Conservation (phyloP, 371 early-diverging fungal species). For the Sporodiniella umbellata region DNA sequence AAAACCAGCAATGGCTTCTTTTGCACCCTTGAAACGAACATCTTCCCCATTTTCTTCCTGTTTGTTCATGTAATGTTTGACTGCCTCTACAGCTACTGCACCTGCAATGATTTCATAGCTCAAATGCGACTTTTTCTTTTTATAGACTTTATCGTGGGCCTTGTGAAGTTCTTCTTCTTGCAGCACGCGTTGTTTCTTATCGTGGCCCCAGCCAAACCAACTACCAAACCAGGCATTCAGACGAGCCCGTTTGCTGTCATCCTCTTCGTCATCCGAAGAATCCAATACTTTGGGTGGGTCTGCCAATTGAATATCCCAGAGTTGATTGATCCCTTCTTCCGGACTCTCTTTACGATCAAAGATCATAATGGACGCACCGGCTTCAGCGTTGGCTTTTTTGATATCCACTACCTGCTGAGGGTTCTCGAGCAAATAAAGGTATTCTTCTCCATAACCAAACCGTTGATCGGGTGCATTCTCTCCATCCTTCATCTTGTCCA, state of each 20-base stretch:
- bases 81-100: conserved; percentile 61
- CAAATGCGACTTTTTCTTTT: conserved; percentile 36
- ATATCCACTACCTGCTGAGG: conserved; percentile 35
- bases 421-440: conserved; percentile 26
- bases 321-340: conserved; percentile 34
- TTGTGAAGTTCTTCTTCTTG: conserved; percentile 31
- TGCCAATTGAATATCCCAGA: conserved; percentile 34
- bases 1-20: conserved; percentile 49
- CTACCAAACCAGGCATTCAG: conserved; percentile 42
- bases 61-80: conserved; percentile 42
- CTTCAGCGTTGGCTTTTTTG: conserved; percentile 19
- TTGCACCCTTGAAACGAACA: conserved; percentile 39
- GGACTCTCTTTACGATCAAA: conserved; percentile 24
- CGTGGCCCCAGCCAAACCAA: conserved; percentile 39
- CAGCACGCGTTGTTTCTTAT: conserved; percentile 25
- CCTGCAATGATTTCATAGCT: conserved; percentile 58
- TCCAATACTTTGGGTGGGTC: conserved; percentile 37
- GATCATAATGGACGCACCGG: conserved; percentile 33
- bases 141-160: conserved; percentile 43
- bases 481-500: conserved; percentile 40
- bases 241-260: conserved; percentile 35
- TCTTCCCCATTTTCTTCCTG: conserved; percentile 34
- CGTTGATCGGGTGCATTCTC: conserved; percentile 42
- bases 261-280: conserved; percentile 40
- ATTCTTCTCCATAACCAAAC: conserved; percentile 29